A percentile compares a stretch with the other conserved stretches of the same genome.
Conservation (phyloP, 2,329 filamentous ascomycete genomes). For the Zymoseptoria passerinii region DNA sequence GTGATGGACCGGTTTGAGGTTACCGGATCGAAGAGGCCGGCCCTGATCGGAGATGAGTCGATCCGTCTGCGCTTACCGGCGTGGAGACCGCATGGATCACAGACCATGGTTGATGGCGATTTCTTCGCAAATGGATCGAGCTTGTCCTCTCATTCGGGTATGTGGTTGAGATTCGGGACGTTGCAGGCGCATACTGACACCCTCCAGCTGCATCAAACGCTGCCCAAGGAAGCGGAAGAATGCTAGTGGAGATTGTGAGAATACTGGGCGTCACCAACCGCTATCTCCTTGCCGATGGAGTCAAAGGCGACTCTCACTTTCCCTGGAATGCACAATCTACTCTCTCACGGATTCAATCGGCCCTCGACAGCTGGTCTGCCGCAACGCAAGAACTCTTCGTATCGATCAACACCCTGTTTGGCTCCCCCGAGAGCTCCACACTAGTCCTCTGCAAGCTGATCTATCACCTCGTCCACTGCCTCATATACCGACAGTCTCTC, state of each 20-base stretch:
- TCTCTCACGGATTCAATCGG: conserved; percentile 75
- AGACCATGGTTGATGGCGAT: conserved; percentile 63
- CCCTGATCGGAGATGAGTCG: conserved; percentile 68
- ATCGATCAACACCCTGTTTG: conserved; percentile 65
- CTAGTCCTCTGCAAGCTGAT: conserved; percentile 77
- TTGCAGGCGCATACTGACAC: background rate
- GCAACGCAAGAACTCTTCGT: conserved; percentile 73
- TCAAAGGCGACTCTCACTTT: conserved; percentile 83
- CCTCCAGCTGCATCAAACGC: conserved; percentile 45
- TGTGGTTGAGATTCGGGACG: background rate
- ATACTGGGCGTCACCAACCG: conserved; percentile 76
- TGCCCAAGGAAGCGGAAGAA: conserved; percentile 65
- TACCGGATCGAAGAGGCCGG: conserved; percentile 72
- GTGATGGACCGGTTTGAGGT: conserved; percentile 76
- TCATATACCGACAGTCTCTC: conserved; percentile 79
- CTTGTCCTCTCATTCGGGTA: conserved; percentile 37
- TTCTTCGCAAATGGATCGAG: conserved; percentile 75
- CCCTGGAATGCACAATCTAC: conserved; percentile 84
- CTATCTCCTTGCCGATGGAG: conserved; percentile 75
- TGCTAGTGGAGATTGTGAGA: conserved; percentile 77
- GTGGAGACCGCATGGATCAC: conserved; percentile 56
- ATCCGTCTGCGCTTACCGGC: conserved; percentile 68
- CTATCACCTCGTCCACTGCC: conserved; percentile 77
- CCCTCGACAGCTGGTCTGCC: conserved; percentile 76
- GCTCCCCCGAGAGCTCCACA: conserved; percentile 67